Base-by-base conservation (phyloP, 1,139 yeast genomes). In the Lizanozyma gosingica region DNA sequence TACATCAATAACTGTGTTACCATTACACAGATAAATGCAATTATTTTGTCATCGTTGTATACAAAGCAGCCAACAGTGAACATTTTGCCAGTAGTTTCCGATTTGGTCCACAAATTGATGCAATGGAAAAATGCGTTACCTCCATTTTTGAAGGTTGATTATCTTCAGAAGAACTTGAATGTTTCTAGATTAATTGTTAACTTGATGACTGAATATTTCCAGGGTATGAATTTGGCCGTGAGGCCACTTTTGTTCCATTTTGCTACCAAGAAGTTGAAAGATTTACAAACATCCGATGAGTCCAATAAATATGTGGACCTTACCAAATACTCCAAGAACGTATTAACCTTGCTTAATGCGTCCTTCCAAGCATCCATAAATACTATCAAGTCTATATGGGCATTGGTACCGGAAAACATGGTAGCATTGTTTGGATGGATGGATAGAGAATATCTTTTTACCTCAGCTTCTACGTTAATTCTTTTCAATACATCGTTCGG, bases 401-500 rank as follows among this genome's bases (percentile, higher is more conserved):
- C 83, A 0, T 63, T 85, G 38, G 63, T 81, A 51, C 83, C 84
- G 0, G 83, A 80, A 43, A 81, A 82, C 47, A 80, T 83, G 84
- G 82, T 84, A 22, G 92, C 95, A 0, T 60, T 83, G 35, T 85
- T 83, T 63, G 94, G 95, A 1, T 85, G 88, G 69, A 83, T 85
- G 87, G 95, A 86, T 55, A 66, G 95, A 51, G 95, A 86, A 54
- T 85, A 85, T 56, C 63, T 84, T 27, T 85, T 83, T 56, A 83
- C 92, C 0, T 78, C 94, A 0, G 82, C 94, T 1, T 83, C 88
- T 4, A 85, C 95, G 0, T 63, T 85, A 41, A 76, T 83, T 14
- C 62, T 85, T 33, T 84, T 83, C 55, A 84, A 81, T 55, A 83
- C 88, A 1, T 83, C 94, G 0, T 85, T 85, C 62, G 94, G 94